Evolutionary conservation across 495 filamentous ascomycete species (phyloP), one percentile per base, ranked within the genome.

Genomic region (Mycothermus thermophilus): DNA sequence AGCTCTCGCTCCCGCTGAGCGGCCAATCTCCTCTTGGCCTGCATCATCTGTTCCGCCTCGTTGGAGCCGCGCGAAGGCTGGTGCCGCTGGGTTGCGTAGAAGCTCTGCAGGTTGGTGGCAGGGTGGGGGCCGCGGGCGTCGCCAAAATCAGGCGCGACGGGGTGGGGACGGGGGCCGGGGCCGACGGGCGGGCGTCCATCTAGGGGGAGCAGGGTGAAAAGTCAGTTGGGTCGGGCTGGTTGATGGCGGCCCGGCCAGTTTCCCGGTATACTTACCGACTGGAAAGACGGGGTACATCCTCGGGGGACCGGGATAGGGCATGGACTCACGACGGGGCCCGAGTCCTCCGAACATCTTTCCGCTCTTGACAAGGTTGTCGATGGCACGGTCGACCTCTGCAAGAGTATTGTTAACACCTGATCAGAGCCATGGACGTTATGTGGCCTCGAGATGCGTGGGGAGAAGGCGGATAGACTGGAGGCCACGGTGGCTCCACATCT

Each of bases 1-100:
- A 97, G 76, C 68, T 97, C 90, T 61, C 92, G 81, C 71, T 97
- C 90, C 62, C 90, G 83, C 64, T 94, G 88, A 63, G 90, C 90
- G 41, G 90, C 90, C 79, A 93, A 85, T 67, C 87, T 83, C 63
- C 90, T 80, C 69, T 97, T 96, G 55, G 84, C 87, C 74, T 95
- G 90, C 73, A 93, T 80, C 77, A 94, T 82, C 64, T 93, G 86
- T 63, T 97, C 90, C 55, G 87, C 83, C 67, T 97, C 90, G 67
- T 79, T 92, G 35, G 80, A 82, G 51, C 85, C 83, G 41, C 69
- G 65, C 41, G 68, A 69, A 51, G 82, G 71, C 62, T 88, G 84
- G 61, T 87, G 88, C 45, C 90, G 83, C 62, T 97, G 90, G 37
- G 74, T 77, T 46, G 85, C 83, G 58, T 94, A 96, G 61, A 87